Conservation (phyloP, 108 stramenopile species). For the Nannochloropsis salina region DNA sequence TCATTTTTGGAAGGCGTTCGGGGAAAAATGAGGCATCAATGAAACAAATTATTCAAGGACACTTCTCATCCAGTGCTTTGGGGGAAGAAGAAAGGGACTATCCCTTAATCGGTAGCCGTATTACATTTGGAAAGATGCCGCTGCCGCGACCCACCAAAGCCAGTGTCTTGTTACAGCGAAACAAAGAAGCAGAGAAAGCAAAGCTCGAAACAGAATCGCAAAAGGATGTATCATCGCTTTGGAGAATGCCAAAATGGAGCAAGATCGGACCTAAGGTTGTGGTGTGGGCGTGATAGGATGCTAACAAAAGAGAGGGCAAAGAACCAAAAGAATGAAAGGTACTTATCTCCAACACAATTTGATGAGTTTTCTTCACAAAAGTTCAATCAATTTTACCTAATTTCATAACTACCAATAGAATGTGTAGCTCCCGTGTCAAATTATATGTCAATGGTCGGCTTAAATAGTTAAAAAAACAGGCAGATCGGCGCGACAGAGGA, state of each 20-base stretch:
- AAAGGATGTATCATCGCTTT: not conserved
- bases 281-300: not conserved
- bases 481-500: not conserved
- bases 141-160: not conserved
- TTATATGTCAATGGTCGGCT: not conserved
- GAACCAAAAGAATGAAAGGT: not conserved
- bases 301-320: not conserved
- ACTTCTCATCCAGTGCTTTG: not conserved
- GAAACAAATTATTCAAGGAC: not conserved
- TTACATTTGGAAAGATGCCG: not conserved
- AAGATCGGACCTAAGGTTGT: not conserved
- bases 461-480: too few species aligned
- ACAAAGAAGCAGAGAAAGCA: not conserved
- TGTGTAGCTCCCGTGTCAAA: not conserved
- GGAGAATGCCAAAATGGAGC: slow-evolving; percentile 9
- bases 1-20: slow-evolving; percentile 2
- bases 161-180: not conserved
- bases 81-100: not conserved
- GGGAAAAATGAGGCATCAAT: not conserved
- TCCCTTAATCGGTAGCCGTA: slow-evolving; percentile 19
- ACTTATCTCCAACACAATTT: too few species aligned
- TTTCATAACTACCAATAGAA: not conserved
- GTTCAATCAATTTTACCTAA: not conserved
- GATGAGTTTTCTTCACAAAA: not conserved
- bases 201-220: not conserved